Base-by-base conservation (phyloP, 2,329 filamentous ascomycete genomes). In the Fusarium mundagurra region DNA sequence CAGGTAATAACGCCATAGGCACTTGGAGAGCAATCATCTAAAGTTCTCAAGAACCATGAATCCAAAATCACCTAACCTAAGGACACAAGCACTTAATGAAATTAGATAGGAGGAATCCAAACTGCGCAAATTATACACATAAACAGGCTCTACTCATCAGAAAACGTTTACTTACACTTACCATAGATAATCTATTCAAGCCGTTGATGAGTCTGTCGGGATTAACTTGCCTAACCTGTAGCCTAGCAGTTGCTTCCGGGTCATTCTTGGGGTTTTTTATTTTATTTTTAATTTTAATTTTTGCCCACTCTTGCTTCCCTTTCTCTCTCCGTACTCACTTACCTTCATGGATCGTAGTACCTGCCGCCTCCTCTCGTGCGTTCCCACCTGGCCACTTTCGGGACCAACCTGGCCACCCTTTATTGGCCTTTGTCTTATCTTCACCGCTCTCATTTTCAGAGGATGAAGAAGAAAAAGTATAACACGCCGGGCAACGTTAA, bases 331-430 rank as follows among this genome's bases (percentile, higher is more conserved):
- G 18, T 24, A 54, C 34, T n/a, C 18, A n/a, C 39, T 22, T 51
- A 36, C 29, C 22, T 33, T 33, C 20, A 31, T 34, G 20, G 29
- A 45, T 41, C 31, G n/a, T 39, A 44, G 55, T 45, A 63, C 33
- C 38, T 55, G 43, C 48, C 43, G 29, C 39, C 39, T 44, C n/a
- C 47, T 43, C 38, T 50, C 43, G 39, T 51, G 61, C 47, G 50
- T 50, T 73, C 48, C 65, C 61, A 70, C 41, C 61, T 45, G 72
- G 58, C 68, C 72, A 51, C 43, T 14, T 72, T 47, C 34, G 39
- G 69, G 72, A 44, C 72, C 71, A 53, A 27, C 50, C 36, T 63
- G 36, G 54, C n/a, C 24, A 71, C 8, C n/a, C 27, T 45, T 29
- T 69, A 60, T 72, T 69, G 64, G 72, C 44, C 68, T 48, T 38